Percentiles rank a stretch among this genome's conserved stretches.
Evolutionary conservation across 768 basidiomycete species (phyloP).

Genomic region (Mycena vulgaris): DNA sequence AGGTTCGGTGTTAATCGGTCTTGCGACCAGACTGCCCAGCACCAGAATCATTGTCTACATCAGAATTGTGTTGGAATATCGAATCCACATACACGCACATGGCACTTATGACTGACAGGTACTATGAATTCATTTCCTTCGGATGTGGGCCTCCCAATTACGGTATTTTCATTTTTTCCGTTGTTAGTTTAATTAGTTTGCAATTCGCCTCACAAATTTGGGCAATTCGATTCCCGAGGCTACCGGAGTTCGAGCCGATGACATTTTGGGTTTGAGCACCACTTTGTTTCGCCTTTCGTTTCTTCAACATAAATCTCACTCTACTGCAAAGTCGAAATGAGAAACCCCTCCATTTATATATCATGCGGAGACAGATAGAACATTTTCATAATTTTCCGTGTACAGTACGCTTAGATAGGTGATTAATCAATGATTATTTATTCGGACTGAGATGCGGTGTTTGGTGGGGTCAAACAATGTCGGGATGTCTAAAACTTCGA

Average conservation of each 20-base stretch:
- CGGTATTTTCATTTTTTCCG: background rate
- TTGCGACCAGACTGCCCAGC: too few relatives aligned
- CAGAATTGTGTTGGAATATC: too few relatives aligned
- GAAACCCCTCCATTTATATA: background rate
- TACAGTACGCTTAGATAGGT: background rate
- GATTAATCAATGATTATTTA: background rate
- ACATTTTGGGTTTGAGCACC: too few relatives aligned
- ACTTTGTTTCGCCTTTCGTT: constrained; percentile 7
- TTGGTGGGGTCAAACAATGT: too few relatives aligned
- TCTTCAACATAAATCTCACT: constrained; percentile 8
- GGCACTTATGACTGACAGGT: too few relatives aligned
- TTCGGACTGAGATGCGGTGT: constrained; percentile 4
- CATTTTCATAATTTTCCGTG: background rate
- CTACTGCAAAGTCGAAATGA: constrained; percentile 1
- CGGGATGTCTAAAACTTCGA: background rate
- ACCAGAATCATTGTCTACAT: too few relatives aligned
- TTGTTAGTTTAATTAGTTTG: background rate
- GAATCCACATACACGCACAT: too few relatives aligned
- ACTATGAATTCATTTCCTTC: too few relatives aligned
- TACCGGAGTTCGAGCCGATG: too few relatives aligned
- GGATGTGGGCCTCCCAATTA: too few relatives aligned
- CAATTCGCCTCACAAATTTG: background rate
- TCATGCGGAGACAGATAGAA: constrained; percentile 13
- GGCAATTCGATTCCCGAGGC: background rate
- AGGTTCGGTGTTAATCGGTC: too few relatives aligned